Evolutionary conservation across 495 filamentous ascomycete species (phyloP).

Genomic region (Antarctomyces pellizariae): DNA sequence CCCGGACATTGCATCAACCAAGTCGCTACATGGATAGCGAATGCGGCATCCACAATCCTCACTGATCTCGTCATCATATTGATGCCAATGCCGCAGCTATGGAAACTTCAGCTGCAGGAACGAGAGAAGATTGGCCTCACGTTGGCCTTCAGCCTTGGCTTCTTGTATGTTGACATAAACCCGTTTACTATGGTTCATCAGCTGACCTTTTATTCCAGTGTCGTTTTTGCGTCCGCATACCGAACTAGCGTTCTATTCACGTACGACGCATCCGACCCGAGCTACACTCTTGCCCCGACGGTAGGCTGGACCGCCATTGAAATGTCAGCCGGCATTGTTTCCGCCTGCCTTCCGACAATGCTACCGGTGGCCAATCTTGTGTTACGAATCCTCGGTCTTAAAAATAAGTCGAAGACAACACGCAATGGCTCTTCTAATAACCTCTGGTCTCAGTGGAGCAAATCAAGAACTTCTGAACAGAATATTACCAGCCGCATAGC

Average conservation of each 20-base stretch:
- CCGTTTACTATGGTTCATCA: background rate
- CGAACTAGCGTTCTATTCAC: conserved; percentile 17
- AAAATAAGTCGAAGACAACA: background rate
- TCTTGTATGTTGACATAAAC: conserved; percentile 11
- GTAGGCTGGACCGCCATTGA: conserved; percentile 22
- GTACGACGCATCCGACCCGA: conserved; percentile 13
- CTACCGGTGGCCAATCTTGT: conserved; percentile 12
- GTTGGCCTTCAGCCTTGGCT: conserved; percentile 11
- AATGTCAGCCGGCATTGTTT: conserved; percentile 22
- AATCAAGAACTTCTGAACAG: no score
- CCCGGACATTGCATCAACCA: conserved; percentile 19
- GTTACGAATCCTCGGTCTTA: conserved; percentile 6
- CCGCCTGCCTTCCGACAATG: conserved; percentile 22
- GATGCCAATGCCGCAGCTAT: conserved; percentile 17
- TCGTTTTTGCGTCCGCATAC: conserved; percentile 13
- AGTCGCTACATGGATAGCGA: conserved; percentile 18
- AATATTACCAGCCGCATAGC: no score
- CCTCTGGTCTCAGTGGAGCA: no score
- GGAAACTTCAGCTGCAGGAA: conserved; percentile 12
- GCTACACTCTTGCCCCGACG: conserved; percentile 19
- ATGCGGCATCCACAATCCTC: conserved; percentile 17
- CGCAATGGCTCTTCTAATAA: background rate
- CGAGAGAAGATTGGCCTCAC: conserved; percentile 11
- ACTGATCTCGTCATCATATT: conserved; percentile 19
- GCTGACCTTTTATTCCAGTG: conserved; percentile 3